Evolutionary conservation across 768 basidiomycete species (phyloP).

Genomic region (Dioszegia hungarica): DNA sequence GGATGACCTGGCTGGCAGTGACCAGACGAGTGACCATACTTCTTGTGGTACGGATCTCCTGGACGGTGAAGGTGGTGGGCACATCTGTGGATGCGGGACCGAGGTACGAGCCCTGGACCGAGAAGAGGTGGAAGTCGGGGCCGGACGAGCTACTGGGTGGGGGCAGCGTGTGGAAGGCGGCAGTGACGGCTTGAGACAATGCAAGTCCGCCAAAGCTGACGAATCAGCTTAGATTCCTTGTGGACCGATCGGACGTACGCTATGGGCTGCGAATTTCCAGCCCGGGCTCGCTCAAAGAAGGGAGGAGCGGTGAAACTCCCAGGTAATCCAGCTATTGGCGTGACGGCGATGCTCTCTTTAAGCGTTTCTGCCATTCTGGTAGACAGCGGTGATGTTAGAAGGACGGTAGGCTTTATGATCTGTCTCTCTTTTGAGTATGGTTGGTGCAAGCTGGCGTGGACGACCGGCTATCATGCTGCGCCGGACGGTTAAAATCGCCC

Average conservation of each 20-base stretch:
- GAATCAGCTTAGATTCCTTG: not conserved
- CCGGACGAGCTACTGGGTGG: not conserved
- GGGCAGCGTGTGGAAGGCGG: constrained; percentile 1
- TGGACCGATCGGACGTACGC: constrained; percentile 15
- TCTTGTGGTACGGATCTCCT: constrained; percentile 14
- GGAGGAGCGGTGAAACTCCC: constrained; percentile 7
- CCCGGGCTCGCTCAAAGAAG: constrained; percentile 5
- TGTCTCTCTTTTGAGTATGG: too few relatives aligned
- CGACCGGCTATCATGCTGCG: too few relatives aligned
- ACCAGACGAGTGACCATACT: constrained; percentile 15
- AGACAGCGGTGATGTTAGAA: too few relatives aligned
- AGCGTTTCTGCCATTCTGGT: constrained; percentile 13
- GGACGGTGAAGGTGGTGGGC: constrained; percentile 8
- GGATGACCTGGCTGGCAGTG: constrained; percentile 11
- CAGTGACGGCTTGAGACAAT: constrained; percentile 6
- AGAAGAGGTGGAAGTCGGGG: constrained; percentile 14
- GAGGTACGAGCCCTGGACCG: constrained; percentile 19
- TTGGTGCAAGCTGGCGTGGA: too few relatives aligned
- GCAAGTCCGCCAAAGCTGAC: constrained; percentile 10
- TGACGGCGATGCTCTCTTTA: constrained; percentile 4
- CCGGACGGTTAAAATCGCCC: too few relatives aligned
- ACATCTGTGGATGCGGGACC: constrained; percentile 15
- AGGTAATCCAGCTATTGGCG: not conserved
- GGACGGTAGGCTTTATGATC: too few relatives aligned
- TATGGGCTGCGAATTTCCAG: constrained; percentile 11